These are phyloP conservation scores for Globisporangium uncinulatum DNA, from an alignment of 352 stramenopile genomes.

Conservation along the genomic window DNA sequence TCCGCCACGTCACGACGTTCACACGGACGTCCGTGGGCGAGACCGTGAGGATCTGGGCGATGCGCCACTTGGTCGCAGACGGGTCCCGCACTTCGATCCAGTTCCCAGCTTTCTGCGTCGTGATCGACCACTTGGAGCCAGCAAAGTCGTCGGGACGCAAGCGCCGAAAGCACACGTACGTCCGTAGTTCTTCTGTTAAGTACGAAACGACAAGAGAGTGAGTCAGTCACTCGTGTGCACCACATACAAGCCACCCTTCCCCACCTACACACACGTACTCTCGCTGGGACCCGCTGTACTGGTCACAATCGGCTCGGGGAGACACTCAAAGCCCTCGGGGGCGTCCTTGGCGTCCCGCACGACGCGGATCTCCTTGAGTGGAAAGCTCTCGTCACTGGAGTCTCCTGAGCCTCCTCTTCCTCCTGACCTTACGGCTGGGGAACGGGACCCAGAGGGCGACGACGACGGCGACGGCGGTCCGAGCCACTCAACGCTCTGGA, in stretches of 20 bases:
- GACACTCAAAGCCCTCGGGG: constrained; percentile 54
- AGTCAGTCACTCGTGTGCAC: too few relatives aligned
- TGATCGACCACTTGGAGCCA: constrained; percentile 66
- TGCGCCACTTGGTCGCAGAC: constrained; percentile 68
- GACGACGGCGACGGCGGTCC: constrained; percentile 10
- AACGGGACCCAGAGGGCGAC: neutral
- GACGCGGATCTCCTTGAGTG: constrained; percentile 79
- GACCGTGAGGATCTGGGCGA: constrained; percentile 69
- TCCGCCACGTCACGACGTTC: constrained; percentile 60
- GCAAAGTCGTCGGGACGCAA: constrained; percentile 57
- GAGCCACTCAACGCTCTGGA: constrained; percentile 26
- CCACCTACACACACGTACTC: constrained; percentile 17
- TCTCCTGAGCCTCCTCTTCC: neutral
- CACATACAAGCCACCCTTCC: neutral
- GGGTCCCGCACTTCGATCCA: constrained; percentile 84
- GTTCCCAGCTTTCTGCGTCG: constrained; percentile 54
- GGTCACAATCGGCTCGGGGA: constrained; percentile 45
- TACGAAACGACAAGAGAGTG: too few relatives aligned
- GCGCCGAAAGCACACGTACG: constrained; percentile 69
- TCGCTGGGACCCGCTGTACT: constrained; percentile 15
- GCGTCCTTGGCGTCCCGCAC: constrained; percentile 61
- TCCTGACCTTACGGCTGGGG: neutral
- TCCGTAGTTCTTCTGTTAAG: constrained; percentile 32
- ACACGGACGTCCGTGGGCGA: constrained; percentile 63
- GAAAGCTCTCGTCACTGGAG: constrained; percentile 13